Evolutionary conservation across 2,329 filamentous ascomycete genomes (phyloP).

Genomic region (Fusarium nisikadoi): DNA sequence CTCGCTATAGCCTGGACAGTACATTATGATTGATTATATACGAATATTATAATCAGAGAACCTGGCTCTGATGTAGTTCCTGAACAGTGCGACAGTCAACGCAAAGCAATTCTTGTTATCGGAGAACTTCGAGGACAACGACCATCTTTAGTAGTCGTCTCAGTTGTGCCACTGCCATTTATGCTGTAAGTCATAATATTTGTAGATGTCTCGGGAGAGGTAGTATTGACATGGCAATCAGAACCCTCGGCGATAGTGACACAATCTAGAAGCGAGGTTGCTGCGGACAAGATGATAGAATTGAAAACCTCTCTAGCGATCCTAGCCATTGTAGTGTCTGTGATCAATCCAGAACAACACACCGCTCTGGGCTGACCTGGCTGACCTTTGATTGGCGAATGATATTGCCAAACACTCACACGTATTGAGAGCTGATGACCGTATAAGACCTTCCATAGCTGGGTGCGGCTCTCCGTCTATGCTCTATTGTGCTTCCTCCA

Average conservation of each 20-base stretch:
- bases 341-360: no score
- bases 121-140: background rate
- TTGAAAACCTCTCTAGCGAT: no score
- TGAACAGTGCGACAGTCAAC: background rate
- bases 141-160: background rate
- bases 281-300: no score
- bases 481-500: no score
- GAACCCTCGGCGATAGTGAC: no score
- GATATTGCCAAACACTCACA: background rate
- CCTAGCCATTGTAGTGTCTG: no score
- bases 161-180: background rate
- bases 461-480: background rate
- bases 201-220: background rate
- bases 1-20: background rate
- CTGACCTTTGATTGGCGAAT: background rate
- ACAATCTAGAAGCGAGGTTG: no score
- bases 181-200: background rate
- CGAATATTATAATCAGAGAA: background rate
- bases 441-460: rapidly evolving
- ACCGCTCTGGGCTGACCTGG: no score
- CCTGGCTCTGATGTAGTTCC: background rate
- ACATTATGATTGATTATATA: background rate
- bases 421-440: no score
- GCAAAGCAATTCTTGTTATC: background rate
- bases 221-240: background rate